phyloP scores from a whole-genome alignment of 106 monocot species.

The Agapanthus africanus region DNA sequence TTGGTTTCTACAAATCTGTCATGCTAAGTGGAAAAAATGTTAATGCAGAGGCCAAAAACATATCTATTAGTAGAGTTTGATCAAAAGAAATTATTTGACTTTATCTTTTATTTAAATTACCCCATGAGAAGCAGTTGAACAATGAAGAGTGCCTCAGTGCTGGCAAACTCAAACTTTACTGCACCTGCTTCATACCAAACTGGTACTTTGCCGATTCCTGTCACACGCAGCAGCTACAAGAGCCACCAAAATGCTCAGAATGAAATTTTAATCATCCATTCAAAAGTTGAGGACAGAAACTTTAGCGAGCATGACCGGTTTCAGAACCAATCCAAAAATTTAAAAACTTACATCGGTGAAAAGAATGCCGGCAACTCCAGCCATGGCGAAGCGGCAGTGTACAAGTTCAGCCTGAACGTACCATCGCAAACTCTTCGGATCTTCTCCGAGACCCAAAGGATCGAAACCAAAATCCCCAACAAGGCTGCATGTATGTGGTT shows the following conservation, averaged over 20 bases:
- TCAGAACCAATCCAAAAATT: background rate
- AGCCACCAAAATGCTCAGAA: background rate
- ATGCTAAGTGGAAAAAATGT: background rate
- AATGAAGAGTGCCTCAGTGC: slow-evolving; percentile 56
- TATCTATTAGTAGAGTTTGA: too few species aligned
- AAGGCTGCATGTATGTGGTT: slow-evolving; percentile 18
- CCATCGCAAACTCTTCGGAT: slow-evolving; percentile 59
- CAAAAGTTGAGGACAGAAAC: too few species aligned
- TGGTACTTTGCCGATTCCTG: slow-evolving; percentile 57
- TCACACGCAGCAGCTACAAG: slow-evolving; percentile 62
- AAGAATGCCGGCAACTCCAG: slow-evolving; percentile 72
- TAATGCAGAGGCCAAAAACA: too few species aligned
- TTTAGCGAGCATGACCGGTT: background rate
- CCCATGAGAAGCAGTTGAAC: slow-evolving; percentile 83
- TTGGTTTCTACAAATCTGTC: slow-evolving; percentile 79
- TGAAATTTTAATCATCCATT: too few species aligned
- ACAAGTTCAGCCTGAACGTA: slow-evolving; percentile 92
- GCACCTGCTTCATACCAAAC: slow-evolving; percentile 96
- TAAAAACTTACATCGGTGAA: slow-evolving; percentile 54
- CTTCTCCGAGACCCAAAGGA: slow-evolving; percentile 74
- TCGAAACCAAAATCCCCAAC: slow-evolving; percentile 64
- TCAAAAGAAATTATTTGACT: background rate
- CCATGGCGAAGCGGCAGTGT: slow-evolving; percentile 82
- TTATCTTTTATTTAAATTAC: slow-evolving; percentile 26
- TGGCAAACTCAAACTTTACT: slow-evolving; percentile 60